Percentiles rank a stretch among this genome's conserved stretches.
phyloP scores from a whole-genome alignment of 257 asterid species.

The Solanum corneliomulleri region DNA sequence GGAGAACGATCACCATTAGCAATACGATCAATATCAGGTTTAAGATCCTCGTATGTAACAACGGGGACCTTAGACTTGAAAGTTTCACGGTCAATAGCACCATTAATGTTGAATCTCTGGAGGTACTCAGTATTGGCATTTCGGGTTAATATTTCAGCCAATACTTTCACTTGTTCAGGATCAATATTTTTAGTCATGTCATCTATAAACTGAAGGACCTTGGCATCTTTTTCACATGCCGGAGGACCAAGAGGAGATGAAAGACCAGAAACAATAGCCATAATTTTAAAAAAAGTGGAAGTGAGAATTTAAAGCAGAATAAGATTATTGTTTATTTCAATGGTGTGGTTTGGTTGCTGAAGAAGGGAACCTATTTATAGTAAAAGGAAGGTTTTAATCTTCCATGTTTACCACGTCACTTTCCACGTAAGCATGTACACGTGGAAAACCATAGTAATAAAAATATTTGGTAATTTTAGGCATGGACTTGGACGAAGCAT shows the following conservation, averaged over 20 bases:
- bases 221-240: conserved; percentile 38
- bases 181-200: conserved; percentile 43
- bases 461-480: background rate
- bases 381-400: background rate
- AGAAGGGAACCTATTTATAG: conserved; percentile 5
- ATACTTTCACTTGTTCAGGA: conserved; percentile 40
- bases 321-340: background rate
- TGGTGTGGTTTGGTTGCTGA: background rate
- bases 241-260: conserved; percentile 25
- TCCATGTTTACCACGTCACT: background rate
- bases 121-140: conserved; percentile 65
- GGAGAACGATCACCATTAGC: conserved; percentile 77
- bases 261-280: conserved; percentile 32
- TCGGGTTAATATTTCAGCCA: conserved; percentile 42
- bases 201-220: conserved; percentile 53
- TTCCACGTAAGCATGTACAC: background rate
- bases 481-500: conserved; percentile 9
- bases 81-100: conserved; percentile 46
- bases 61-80: conserved; percentile 68
- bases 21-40: conserved; percentile 58
- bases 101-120: conserved; percentile 24
- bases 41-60: conserved; percentile 61
- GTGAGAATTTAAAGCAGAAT: background rate
- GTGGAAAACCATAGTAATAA: background rate
- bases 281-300: background rate